Evolutionary conservation across 441 rosid genomes (phyloP), one percentile per base, ranked within the genome.

Genomic region (Eruca vesicaria): DNA sequence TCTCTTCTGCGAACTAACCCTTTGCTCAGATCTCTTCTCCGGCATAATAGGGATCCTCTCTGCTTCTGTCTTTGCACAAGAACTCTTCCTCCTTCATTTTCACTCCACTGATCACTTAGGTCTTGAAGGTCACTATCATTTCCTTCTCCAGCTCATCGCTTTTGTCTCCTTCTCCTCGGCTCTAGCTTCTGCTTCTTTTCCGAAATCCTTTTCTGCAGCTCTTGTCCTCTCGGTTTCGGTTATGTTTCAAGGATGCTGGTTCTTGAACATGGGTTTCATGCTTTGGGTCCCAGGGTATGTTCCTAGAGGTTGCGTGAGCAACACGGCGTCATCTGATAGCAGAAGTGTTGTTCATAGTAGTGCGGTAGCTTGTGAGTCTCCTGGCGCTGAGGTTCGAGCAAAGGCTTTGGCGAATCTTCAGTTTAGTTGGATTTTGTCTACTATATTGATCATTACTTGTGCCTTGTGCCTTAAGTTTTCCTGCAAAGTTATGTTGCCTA

Each of bases 101-200:
- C 98, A 92, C 84, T 89, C 97, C 9, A 84, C 88, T 72, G 95
- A 92, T 66, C 98, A 89, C 58, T 86, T 75, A 63, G 97, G 95
- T 43, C 88, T 94, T 16, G 97, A 91, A 84, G 97, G 98, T 58
- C 97, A 94, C 68, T 94, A 84, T 82, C 97, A 94, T 72, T 92
- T 87, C 89, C 95, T 92, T 48, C 76, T 92, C 75, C 97, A 92
- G 81, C 85, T 94, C 50, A 86, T 90, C 31, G 93, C 89, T 56
- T 78, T 84, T 7, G 83, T 85, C 53, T 89, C 97, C 26, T 82
- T 94, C 12, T 14, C 87, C n/a, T 80, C 94, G 2, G 80, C 90
- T 64, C 21, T 89, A 75, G 85, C 89, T 33, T 80, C 85, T 7
- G 79, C 87, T 38, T 74, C 81, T 62, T 78, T 65, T 43, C 91